Evolutionary conservation across 2,329 filamentous ascomycete genomes (phyloP), one percentile per base, ranked within the genome.

Genomic region (Colletotrichum limetticola): DNA sequence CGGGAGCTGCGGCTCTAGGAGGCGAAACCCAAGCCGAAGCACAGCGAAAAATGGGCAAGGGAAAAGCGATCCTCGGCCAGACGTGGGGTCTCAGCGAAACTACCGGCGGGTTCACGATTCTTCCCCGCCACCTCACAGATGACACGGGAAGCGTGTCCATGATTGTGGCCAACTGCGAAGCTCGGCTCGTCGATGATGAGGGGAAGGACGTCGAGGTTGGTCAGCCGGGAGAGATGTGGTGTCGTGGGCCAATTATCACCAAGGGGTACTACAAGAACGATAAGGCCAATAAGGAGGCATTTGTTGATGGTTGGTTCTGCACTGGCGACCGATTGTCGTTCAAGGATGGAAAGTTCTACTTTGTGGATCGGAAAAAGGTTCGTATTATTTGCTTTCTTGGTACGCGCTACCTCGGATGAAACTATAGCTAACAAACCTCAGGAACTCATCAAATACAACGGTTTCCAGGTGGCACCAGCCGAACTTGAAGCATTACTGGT

Each of bases 301-400:
- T 94, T 67, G 11, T 59, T 3, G 81, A 84, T 26, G 85, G 83
- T 4, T 97, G 92, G 86, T 95, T 96, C 86, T 92, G 92, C 78
- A 95, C 94, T 0, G 94, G 94, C 0, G 94, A 97, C 78, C 89
- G 96, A 4, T 92, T 94, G 0, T 89, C 92, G 72, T 90, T 94
- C 80, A 91, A 95, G 75, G 83, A 87, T 53, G 86, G 93, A 19
- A 90, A 91, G 63, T 92, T 95, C 77, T 94, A 90, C 83, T 94
- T 97, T 76, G 95, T 94, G 0, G 94, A 97, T 78, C 90, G 94
- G 14, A 91, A 94, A 71, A 95, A 94, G 86, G 90, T 80, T 67
- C 74, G 75, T 68, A 3, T 5, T 11, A 28, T 24, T 9, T n/a
- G 5, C 8, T 12, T 35, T 2, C 2, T 16, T 16, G 56, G 28